Percentiles rank a stretch among this genome's conserved stretches.
Conservation (phyloP, 1,284 basidiomycete genomes). For the Gymnopus androsaceus region DNA sequence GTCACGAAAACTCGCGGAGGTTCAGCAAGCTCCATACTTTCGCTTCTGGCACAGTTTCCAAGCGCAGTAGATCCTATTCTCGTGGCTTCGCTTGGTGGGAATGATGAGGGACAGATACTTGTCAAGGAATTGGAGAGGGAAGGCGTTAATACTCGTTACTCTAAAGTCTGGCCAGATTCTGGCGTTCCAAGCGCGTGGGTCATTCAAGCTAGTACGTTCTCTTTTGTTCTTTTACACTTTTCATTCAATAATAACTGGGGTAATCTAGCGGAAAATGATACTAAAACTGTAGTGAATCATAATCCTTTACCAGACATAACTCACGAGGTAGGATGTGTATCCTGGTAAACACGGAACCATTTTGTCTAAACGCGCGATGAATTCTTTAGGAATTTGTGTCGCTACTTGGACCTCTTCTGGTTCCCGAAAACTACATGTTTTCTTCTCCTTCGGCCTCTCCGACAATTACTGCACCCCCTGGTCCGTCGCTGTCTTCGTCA, state of each 20-base stretch:
- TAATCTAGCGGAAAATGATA: slow-evolving; percentile 53
- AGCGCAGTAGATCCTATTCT: slow-evolving; percentile 66
- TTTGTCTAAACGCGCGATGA: slow-evolving; percentile 64
- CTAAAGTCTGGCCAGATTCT: slow-evolving; percentile 68
- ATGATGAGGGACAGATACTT: slow-evolving; percentile 64
- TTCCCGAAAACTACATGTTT: slow-evolving; percentile 69
- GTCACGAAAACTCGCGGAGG: slow-evolving; percentile 69
- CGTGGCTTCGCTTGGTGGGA: slow-evolving; percentile 73
- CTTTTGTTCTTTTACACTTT: slow-evolving; percentile 1
- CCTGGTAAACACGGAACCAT: too few relatives aligned
- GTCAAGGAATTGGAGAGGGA: slow-evolving; percentile 64
- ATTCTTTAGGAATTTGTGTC: slow-evolving; percentile 55
- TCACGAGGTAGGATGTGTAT: too few relatives aligned
- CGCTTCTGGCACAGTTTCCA: slow-evolving; percentile 70
- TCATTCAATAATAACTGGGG: slow-evolving; percentile 11
- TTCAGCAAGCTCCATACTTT: slow-evolving; percentile 68
- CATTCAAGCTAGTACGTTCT: slow-evolving; percentile 59
- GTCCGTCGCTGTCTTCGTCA: slow-evolving; percentile 35
- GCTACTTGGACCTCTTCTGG: slow-evolving; percentile 72
- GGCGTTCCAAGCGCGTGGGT: slow-evolving; percentile 83
- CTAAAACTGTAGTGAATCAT: slow-evolving; percentile 76
- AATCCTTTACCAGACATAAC: slow-evolving; percentile 77
- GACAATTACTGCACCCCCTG: slow-evolving; percentile 26
- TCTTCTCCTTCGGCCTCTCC: slow-evolving; percentile 32
- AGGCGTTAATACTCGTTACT: slow-evolving; percentile 69